Evolutionary conservation across 345 rosid genomes (phyloP), one percentile per base, ranked within the genome.

Genomic region (Turritis glabra): DNA sequence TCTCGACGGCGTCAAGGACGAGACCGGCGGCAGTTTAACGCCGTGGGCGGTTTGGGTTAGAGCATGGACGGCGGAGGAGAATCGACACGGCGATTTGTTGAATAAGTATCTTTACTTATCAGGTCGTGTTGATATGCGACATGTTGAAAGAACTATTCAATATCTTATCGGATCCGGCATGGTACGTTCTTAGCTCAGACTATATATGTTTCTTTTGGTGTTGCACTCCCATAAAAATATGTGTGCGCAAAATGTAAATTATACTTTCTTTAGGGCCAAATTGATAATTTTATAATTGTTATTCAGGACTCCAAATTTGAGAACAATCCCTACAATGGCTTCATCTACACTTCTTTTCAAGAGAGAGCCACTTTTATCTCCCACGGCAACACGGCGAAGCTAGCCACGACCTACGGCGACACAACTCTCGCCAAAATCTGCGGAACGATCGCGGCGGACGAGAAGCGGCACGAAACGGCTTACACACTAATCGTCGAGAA

Each of bases 31-130:
- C 2, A 74, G 78, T 44, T 13, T 64, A 32, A 80, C 77, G n/a
- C 59, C 87, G 19, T 84, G 87, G 87, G 87, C 87, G 12, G 18
- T 82, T 38, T 84, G 88, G 88, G 74, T 79, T 7, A 75, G 88
- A 41, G 88, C 84, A 1, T 84, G 88, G 88, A 84, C 88, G 12
- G 85, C 88, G 2, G 88, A 84, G 53, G 88, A 82, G 59, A 84
- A 82, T 38, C 72, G 85, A 26, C 88, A 84, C 32, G 88, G 85
- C 52, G 88, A 84, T 69, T 80, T 84, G 46, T 81, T 84, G 64
- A 82, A 82, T 65, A 84, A 82, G 76, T 84, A 84, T 73, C 84
- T 84, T 29, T 84, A 84, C 71, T 75, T 84, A 12, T 73, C 84
- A 17, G 88, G 88, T 44, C 84, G 88, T 48, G 85, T 84, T 13